Evolutionary conservation across 768 basidiomycete genomes (phyloP).

Genomic region (Termitomyces sp.): DNA sequence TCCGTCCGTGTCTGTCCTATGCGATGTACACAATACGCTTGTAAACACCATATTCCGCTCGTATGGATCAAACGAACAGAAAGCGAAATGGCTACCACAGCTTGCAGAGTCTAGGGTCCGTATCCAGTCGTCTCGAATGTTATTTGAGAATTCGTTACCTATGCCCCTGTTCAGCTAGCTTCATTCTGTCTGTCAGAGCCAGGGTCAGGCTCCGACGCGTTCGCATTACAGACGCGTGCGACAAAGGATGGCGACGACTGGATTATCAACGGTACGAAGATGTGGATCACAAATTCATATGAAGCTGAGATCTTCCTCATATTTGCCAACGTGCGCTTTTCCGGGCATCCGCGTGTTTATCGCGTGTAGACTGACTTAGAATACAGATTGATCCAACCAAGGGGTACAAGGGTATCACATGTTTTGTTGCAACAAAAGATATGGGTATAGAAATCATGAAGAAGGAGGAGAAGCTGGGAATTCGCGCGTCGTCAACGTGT

Average conservation of each 20-base stretch:
- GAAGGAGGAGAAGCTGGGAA: conserved; percentile 98
- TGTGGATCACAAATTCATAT: conserved; percentile 98
- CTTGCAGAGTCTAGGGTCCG: conserved; percentile 74
- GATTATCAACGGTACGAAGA: conserved; percentile 94
- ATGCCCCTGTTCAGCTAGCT: conserved; percentile 61
- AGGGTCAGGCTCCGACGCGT: conserved; percentile 93
- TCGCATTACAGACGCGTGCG: conserved; percentile 92
- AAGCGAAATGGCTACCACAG: conserved; percentile 85
- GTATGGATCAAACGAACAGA: conserved; percentile 81
- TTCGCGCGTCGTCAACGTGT: conserved; percentile 94
- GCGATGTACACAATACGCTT: conserved; percentile 98
- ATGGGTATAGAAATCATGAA: conserved; percentile 98
- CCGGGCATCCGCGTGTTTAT: neutral
- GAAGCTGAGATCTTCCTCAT: conserved; percentile 92
- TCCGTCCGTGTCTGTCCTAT: conserved; percentile 93
- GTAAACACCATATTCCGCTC: conserved; percentile 92
- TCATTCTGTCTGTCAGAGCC: conserved; percentile 95
- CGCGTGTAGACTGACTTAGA: neutral
- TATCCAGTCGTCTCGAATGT: neutral
- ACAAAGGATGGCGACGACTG: conserved; percentile 83
- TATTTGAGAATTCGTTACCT: neutral
- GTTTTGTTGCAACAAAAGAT: conserved; percentile 93
- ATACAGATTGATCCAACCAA: conserved; percentile 81
- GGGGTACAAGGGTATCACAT: conserved; percentile 99
- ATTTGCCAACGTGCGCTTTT: conserved; percentile 78